These are phyloP conservation scores for Mitragyna speciosa DNA, from an alignment of 257 asterid genomes.

Conservation along the genomic window DNA sequence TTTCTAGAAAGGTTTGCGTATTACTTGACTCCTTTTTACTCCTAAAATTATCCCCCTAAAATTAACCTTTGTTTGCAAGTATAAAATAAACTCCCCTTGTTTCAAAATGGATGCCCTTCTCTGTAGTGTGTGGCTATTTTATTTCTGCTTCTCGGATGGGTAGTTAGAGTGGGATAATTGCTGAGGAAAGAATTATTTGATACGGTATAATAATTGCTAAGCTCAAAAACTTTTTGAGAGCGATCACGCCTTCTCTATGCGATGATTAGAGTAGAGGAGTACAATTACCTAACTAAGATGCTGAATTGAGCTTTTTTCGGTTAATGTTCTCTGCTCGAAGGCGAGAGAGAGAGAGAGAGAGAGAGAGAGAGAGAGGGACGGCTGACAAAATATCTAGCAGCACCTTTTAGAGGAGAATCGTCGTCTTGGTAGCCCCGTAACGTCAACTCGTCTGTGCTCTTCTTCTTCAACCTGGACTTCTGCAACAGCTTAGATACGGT, in stretches of 20 bases:
- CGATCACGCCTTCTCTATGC: background rate
- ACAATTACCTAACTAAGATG: background rate
- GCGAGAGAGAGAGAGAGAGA: background rate
- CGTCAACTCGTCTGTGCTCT: background rate
- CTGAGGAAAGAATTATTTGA: background rate
- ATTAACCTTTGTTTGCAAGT: background rate
- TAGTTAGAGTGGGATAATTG: background rate
- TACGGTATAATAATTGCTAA: background rate
- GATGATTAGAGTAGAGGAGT: background rate
- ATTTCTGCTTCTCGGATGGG: background rate
- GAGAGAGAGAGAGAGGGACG: background rate
- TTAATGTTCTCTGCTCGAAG: background rate
- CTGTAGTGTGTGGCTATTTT: background rate
- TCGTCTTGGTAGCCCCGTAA: background rate
- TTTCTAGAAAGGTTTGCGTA: background rate
- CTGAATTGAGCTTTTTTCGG: background rate
- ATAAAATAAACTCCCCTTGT: background rate
- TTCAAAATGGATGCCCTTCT: background rate
- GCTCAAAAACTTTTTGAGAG: background rate
- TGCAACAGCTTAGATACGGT: background rate
- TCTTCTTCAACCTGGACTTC: background rate
- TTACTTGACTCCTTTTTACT: background rate
- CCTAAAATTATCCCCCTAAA: background rate
- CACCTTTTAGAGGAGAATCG: background rate
- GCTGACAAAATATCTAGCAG: background rate